Conservation (phyloP, 2,329 filamentous ascomycete genomes). For the Penicillium sp. region DNA sequence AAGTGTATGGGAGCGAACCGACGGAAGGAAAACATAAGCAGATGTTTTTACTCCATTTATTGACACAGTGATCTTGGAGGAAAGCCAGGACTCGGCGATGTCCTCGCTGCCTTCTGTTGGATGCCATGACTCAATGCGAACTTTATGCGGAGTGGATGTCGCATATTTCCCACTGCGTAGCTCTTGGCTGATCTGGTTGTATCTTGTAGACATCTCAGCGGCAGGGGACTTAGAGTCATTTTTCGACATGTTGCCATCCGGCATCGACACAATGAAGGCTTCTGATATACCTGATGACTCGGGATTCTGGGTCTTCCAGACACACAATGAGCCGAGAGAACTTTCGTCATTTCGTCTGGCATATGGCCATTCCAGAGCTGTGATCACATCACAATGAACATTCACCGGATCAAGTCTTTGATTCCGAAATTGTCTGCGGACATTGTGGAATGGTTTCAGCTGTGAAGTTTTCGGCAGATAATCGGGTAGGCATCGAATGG, state of each 20-base stretch:
- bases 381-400: conserved; percentile 32
- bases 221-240: conserved; percentile 13
- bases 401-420: conserved; percentile 41
- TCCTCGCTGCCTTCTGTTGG: conserved; percentile 14
- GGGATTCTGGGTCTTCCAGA: conserved; percentile 17
- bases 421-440: conserved; percentile 37
- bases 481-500: conserved; percentile 14
- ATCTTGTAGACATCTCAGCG: conserved; percentile 23
- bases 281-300: not conserved
- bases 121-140: conserved; percentile 18
- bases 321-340: conserved; percentile 13
- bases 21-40: conserved; percentile 23
- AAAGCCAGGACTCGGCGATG: conserved; percentile 11
- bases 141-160: not conserved
- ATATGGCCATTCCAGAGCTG: conserved; percentile 13
- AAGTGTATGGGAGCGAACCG: conserved; percentile 7
- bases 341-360: not conserved
- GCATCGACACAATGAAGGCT: conserved; percentile 9
- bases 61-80: conserved; percentile 20
- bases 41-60: conserved; percentile 27
- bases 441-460: conserved; percentile 24
- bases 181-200: conserved; percentile 27
- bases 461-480: not conserved
- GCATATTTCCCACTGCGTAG: conserved; percentile 10
- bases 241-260: not conserved